Conservation (phyloP, 2,329 filamentous ascomycete species). For the Paramyrothecium sp. region DNA sequence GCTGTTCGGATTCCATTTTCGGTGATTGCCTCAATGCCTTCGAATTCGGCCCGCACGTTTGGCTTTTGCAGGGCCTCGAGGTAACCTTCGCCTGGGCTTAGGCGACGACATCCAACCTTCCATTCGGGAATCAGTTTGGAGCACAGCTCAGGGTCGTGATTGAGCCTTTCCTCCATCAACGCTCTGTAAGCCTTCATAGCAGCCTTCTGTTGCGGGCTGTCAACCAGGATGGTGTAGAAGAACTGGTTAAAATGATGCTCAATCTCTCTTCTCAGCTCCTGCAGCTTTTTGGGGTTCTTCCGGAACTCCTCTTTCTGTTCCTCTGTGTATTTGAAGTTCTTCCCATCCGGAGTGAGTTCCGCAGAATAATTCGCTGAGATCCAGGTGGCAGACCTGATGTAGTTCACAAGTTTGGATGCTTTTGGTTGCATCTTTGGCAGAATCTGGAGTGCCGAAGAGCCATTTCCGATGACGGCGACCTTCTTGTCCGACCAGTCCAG, state of each 20-base stretch:
- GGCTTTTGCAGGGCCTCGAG: constrained; percentile 18
- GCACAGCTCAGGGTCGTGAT: constrained; percentile 5
- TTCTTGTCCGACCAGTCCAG: constrained; percentile 40
- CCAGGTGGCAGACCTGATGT: constrained; percentile 23
- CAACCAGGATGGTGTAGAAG: not conserved
- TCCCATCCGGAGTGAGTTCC: constrained; percentile 13
- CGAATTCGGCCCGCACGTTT: constrained; percentile 5
- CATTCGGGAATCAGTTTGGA: constrained; percentile 15
- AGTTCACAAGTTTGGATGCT: constrained; percentile 14
- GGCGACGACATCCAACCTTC: constrained; percentile 19
- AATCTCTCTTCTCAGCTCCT: constrained; percentile 35
- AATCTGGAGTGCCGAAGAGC: constrained; percentile 50
- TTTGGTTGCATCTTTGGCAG: constrained; percentile 38
- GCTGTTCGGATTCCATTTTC: constrained; percentile 6
- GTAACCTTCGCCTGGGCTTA: constrained; percentile 18
- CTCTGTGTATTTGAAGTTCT: constrained; percentile 23
- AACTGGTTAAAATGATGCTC: constrained; percentile 18
- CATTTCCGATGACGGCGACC: constrained; percentile 50
- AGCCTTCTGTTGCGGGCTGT: not conserved
- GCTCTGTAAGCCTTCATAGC: not conserved
- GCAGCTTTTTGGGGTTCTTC: constrained; percentile 33
- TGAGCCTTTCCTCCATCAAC: constrained; percentile 7
- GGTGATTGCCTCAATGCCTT: constrained; percentile 5
- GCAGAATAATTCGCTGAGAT: constrained; percentile 16
- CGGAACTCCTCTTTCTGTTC: constrained; percentile 32